Conservation (phyloP, 2,329 filamentous ascomycete species). For the Aspergillus pseudoterreus region DNA sequence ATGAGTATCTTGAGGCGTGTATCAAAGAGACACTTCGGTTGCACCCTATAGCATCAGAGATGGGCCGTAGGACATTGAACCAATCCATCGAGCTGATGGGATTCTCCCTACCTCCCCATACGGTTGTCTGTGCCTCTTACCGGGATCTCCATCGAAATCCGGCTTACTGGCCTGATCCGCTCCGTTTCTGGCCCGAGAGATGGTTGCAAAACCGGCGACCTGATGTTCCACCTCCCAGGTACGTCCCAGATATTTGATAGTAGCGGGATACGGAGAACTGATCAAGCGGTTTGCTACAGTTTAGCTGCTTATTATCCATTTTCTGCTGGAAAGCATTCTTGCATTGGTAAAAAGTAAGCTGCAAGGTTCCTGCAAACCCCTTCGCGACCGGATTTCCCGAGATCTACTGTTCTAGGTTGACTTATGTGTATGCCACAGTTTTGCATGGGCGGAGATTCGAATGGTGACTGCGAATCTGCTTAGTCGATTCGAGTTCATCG, state of each 20-base stretch:
- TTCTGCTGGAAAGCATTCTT: not conserved
- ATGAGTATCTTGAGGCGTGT: conserved; percentile 4
- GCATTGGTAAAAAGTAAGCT: not conserved
- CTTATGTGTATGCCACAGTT: not conserved
- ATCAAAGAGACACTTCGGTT: conserved; percentile 4
- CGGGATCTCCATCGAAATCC: conserved; percentile 1
- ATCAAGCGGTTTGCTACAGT: not conserved
- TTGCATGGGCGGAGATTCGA: conserved; percentile 1
- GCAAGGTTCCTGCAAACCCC: not conserved
- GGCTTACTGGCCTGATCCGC: not conserved
- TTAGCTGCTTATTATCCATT: not conserved
- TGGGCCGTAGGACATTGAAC: conserved; percentile 2
- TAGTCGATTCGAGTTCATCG: not conserved
- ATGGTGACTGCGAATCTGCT: conserved; percentile 1
- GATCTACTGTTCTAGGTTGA: not conserved
- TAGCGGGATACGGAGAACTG: not conserved
- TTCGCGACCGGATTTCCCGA: not conserved
- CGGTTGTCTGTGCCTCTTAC: not conserved
- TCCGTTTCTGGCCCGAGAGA: conserved; percentile 1
- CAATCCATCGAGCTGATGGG: not conserved
- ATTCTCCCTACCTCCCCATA: not conserved
- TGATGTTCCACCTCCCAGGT: not conserved
- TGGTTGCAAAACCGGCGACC: not conserved
- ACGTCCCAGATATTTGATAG: not conserved
- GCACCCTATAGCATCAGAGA: conserved; percentile 5